Conservation (phyloP, 495 filamentous ascomycete species). For the Penicillium egyptiacum region DNA sequence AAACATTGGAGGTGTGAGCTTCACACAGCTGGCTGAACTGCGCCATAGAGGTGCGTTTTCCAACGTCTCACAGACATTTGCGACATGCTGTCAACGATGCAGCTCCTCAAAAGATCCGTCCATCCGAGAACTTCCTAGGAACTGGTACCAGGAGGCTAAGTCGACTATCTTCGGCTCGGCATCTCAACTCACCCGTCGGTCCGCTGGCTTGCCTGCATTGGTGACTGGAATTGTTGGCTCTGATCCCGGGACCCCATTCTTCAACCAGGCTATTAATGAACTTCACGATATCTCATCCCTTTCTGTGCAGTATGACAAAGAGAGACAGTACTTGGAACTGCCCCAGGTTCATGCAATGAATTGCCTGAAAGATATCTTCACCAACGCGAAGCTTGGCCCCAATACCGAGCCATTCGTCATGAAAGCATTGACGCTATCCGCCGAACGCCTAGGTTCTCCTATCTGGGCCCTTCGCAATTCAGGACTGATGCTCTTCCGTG, state of each 20-base stretch:
- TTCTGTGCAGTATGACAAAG: constrained; percentile 47
- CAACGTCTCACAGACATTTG: constrained; percentile 85
- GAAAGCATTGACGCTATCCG: constrained; percentile 69
- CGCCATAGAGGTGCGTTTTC: constrained; percentile 93
- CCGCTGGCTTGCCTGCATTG: constrained; percentile 85
- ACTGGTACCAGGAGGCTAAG: constrained; percentile 69
- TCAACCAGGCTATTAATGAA: constrained; percentile 51
- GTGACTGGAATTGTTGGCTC: constrained; percentile 69
- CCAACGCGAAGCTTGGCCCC: constrained; percentile 65
- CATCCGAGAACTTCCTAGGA: constrained; percentile 39
- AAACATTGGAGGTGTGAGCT: constrained; percentile 66
- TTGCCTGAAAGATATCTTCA: constrained; percentile 84
- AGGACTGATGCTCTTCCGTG: constrained; percentile 82
- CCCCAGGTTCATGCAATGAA: constrained; percentile 95
- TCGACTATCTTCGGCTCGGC: constrained; percentile 65
- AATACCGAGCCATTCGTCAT: constrained; percentile 68
- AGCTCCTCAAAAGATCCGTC: constrained; percentile 50
- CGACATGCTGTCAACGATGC: constrained; percentile 66
- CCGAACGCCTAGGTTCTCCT: constrained; percentile 62
- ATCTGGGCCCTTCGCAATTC: constrained; percentile 93
- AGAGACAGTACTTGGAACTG: constrained; percentile 56
- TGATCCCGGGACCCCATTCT: constrained; percentile 41
- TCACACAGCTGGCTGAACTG: constrained; percentile 77
- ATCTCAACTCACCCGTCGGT: constrained; percentile 81
- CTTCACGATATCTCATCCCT: constrained; percentile 58